Evolutionary conservation across 257 asterid genomes (phyloP), one percentile per base, ranked within the genome.

Genomic region (Solanum rostratum): DNA sequence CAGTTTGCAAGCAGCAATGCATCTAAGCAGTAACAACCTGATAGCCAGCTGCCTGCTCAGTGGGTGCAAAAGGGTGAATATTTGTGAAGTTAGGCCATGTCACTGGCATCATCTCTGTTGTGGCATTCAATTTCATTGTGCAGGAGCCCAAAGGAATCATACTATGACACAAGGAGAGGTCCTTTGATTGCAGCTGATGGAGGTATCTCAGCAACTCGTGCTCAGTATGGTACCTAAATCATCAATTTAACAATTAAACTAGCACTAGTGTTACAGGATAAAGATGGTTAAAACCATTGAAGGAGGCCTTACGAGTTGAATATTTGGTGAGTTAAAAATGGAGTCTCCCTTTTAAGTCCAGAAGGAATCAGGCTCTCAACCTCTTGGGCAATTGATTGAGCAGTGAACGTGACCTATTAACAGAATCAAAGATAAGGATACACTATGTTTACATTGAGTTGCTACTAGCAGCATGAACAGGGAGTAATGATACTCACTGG

Each of bases 71-170:
- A 74, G 99, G 99, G 89, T 97, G 99, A 86, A 97, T 87, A 62
- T 92, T 87, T 10, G 99, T 65, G 81, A 95, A 97, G 63, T 84
- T 93, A 45, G 99, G 98, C 98, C 98, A 97, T 53, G 98, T 95
- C 79, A 97, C 96, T 2, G 99, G 98, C 98, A 95, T 95, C 99
- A 97, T 97, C 90, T 97, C 99, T 3, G 98, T 90, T 0, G 99
- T 95, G 63, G 98, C 98, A 29, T 95, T 97, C 91, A 97, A 82
- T 86, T 97, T 97, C 99, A 97, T 97, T 3, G 99, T 97, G 86
- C 99, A 97, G 53, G 99, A 97, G 81, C 99, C 99, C 88, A 97
- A 87, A 2, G 99, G 98, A 88, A 97, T 97, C 99, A 97, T 97
- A 89, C 98, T 97, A 79, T 95, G 99, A 93, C 98, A 94, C 89